These are phyloP conservation scores for Talaromyces islandicus DNA, from an alignment of 2,329 filamentous ascomycete genomes.

Conservation along the genomic window DNA sequence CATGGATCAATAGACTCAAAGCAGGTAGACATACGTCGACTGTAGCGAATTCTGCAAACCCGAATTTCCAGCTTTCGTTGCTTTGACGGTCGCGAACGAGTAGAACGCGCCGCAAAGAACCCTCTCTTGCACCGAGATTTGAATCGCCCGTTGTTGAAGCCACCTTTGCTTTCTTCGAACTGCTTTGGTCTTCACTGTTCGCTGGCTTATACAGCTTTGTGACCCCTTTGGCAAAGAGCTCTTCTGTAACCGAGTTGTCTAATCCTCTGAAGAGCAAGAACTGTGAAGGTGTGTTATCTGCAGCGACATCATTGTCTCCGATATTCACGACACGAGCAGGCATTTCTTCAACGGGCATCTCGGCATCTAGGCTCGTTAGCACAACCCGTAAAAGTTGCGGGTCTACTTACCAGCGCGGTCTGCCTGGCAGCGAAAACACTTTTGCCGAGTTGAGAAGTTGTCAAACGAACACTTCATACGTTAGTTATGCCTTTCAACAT, in stretches of 20 bases:
- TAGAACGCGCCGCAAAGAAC: constrained; percentile 70
- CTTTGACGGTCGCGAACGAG: constrained; percentile 67
- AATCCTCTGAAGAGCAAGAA: constrained; percentile 71
- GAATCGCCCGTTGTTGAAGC: constrained; percentile 52
- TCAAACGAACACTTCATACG: constrained; percentile 42
- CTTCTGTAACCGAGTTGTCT: constrained; percentile 64
- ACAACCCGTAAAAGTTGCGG: constrained; percentile 6
- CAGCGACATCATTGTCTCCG: constrained; percentile 50
- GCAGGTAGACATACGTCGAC: constrained; percentile 44
- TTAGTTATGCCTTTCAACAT: neutral
- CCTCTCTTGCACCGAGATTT: constrained; percentile 64
- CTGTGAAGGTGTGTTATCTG: constrained; percentile 60
- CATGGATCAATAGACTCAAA: neutral
- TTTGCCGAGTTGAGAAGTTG: constrained; percentile 52
- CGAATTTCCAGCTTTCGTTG: constrained; percentile 71
- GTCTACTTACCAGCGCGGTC: constrained; percentile 45
- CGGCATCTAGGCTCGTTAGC: constrained; percentile 18
- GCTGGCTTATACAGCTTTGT: constrained; percentile 63
- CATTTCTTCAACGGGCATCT: constrained; percentile 32
- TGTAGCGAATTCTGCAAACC: constrained; percentile 76
- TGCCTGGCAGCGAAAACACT: constrained; percentile 56
- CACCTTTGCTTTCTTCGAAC: constrained; percentile 42
- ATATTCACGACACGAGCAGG: constrained; percentile 43
- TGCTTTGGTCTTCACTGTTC: constrained; percentile 20
- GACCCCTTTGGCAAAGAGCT: constrained; percentile 65